A percentile compares a stretch with the other conserved stretches of the same genome.
These are phyloP conservation scores for Gentiana macrophylla DNA, from an alignment of 257 asterid genomes.

Conservation along the genomic window DNA sequence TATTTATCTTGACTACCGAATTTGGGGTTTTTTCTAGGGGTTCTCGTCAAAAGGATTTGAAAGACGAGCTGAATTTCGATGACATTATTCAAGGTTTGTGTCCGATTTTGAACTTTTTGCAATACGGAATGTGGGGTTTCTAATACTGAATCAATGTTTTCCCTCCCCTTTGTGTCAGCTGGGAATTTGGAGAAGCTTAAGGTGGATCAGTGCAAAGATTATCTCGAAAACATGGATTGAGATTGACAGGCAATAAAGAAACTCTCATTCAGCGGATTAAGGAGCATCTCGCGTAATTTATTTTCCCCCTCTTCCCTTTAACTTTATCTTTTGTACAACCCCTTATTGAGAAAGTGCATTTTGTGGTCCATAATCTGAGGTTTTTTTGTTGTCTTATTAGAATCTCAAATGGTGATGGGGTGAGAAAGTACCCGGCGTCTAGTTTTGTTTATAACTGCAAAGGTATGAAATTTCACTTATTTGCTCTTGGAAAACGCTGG, in stretches of 20 bases:
- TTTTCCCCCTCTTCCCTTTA: background rate
- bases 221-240: constrained; percentile 66
- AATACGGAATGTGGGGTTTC: background rate
- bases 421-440: constrained; percentile 59
- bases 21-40: no score
- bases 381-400: constrained; percentile 27
- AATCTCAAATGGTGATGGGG: constrained; percentile 61
- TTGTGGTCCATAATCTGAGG: constrained; percentile 4
- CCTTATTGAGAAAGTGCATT: background rate
- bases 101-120: no score
- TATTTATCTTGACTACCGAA: no score
- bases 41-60: no score
- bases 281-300: constrained; percentile 64
- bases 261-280: constrained; percentile 51
- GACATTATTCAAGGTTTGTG: constrained; percentile 43
- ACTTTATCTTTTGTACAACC: background rate
- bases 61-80: constrained; percentile 1
- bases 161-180: constrained; percentile 13
- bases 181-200: constrained; percentile 54
- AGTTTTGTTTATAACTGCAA: constrained; percentile 75
- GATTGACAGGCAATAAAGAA: constrained; percentile 75
- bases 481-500: background rate
- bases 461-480: constrained; percentile 28
- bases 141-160: background rate
- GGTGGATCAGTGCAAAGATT: constrained; percentile 74